Conservation (phyloP, 1,139 yeast species). For the Schwanniomyces etchellsii region DNA sequence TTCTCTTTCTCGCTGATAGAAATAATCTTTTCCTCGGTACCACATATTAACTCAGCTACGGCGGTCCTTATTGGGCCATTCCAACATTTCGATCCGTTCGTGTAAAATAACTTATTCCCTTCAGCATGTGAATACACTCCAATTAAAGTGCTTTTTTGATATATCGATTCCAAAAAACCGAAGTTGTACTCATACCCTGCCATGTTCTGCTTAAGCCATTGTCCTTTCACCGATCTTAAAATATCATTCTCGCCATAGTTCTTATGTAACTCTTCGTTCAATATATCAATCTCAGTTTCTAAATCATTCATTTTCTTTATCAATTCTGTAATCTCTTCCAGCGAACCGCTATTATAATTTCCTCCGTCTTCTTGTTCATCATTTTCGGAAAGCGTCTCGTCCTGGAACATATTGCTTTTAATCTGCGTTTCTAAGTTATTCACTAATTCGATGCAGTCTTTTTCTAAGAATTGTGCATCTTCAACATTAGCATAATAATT, state of each 20-base stretch:
- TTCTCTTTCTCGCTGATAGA: constrained; percentile 84
- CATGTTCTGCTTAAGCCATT: constrained; percentile 41
- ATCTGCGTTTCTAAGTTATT: not conserved
- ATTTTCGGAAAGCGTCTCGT: no score
- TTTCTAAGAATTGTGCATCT: not conserved
- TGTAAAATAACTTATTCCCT: constrained; percentile 36
- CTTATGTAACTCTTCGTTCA: constrained; percentile 14
- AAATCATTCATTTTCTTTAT: constrained; percentile 15
- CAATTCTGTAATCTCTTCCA: constrained; percentile 5
- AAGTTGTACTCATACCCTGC: constrained; percentile 72
- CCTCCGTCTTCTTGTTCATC: constrained; percentile 1
- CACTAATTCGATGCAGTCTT: not conserved
- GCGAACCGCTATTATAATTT: constrained; percentile 3
- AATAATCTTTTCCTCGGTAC: constrained; percentile 47
- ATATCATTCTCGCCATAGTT: constrained; percentile 63
- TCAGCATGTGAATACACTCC: constrained; percentile 44
- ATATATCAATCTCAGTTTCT: constrained; percentile 13
- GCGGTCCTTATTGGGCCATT: constrained; percentile 86
- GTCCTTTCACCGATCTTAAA: constrained; percentile 50
- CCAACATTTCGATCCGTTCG: constrained; percentile 86
- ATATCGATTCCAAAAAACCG: constrained; percentile 51
- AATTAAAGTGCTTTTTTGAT: constrained; percentile 55
- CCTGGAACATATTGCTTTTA: not conserved
- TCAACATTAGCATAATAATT: constrained; percentile 34
- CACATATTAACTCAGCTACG: constrained; percentile 62